Evolutionary conservation across 2,329 filamentous ascomycete genomes (phyloP).

Genomic region (Aspergillus pseudoterreus): DNA sequence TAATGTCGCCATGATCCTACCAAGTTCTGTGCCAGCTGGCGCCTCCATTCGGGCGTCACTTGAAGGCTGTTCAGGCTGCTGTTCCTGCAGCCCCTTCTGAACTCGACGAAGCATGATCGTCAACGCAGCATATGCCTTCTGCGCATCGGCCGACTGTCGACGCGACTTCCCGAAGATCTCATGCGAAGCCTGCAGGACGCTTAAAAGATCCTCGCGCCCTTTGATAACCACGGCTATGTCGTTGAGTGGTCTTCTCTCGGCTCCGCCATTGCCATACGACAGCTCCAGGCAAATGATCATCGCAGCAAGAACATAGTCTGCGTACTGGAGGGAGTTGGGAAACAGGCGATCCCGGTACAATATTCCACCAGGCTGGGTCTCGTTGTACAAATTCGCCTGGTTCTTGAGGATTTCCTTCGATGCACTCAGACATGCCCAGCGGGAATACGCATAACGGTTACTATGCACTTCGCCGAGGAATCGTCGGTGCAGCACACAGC

Average conservation of each 20-base stretch:
- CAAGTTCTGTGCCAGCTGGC: background rate
- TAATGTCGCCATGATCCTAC: background rate
- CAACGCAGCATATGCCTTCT: slow-evolving; percentile 25
- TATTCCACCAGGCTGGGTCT: slow-evolving; percentile 53
- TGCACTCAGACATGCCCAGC: slow-evolving; percentile 45
- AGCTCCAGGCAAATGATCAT: slow-evolving; percentile 56
- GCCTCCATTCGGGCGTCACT: background rate
- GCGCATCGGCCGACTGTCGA: slow-evolving; percentile 24
- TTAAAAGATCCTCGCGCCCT: slow-evolving; percentile 21
- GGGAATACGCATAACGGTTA: slow-evolving; percentile 42
- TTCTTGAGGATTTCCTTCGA: slow-evolving; percentile 48
- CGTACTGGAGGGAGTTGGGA: slow-evolving; percentile 54
- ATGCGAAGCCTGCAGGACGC: slow-evolving; percentile 24
- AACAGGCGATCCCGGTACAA: slow-evolving; percentile 56
- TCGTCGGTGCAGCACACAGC: slow-evolving; percentile 52
- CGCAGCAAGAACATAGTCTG: slow-evolving; percentile 60
- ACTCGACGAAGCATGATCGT: slow-evolving; percentile 27
- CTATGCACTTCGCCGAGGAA: slow-evolving; percentile 42
- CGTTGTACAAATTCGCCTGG: slow-evolving; percentile 49
- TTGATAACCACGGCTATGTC: slow-evolving; percentile 4
- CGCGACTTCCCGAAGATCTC: slow-evolving; percentile 22
- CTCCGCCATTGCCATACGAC: slow-evolving; percentile 17
- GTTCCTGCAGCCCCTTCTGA: slow-evolving; percentile 5
- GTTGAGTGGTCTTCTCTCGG: background rate
- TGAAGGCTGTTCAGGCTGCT: background rate